phyloP scores from a whole-genome alignment of 768 basidiomycete genomes.

The Mycena capillaripes region DNA sequence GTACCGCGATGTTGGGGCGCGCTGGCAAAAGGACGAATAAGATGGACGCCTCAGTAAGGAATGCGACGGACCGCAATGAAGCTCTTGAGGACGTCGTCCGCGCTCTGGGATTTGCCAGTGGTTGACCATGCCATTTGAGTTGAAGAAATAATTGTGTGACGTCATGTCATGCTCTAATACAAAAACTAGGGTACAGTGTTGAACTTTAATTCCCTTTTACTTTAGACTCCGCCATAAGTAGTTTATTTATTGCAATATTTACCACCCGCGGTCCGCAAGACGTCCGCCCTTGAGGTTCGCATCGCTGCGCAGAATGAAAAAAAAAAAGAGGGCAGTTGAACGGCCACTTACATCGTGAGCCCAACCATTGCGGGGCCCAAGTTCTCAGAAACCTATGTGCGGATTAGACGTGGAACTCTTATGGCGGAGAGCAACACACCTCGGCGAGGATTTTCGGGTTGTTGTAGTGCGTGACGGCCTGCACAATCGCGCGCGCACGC shows the following conservation, averaged over 20 bases:
- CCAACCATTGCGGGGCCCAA: conserved; percentile 96
- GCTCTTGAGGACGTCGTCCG: conserved; percentile 33
- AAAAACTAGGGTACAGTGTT: conserved; percentile 3
- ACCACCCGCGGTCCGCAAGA: conserved; percentile 79
- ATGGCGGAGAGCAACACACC: conserved; percentile 51
- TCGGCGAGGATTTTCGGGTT: conserved; percentile 94
- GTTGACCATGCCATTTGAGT: not conserved
- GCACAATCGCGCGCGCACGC: conserved; percentile 95
- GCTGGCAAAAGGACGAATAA: conserved; percentile 46
- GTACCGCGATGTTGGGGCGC: conserved; percentile 64
- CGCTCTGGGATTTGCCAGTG: conserved; percentile 29
- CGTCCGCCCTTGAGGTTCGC: conserved; percentile 78
- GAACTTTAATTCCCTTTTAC: not conserved
- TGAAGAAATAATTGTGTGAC: not conserved
- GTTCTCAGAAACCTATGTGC: conserved; percentile 77
- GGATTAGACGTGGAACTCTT: conserved; percentile 2
- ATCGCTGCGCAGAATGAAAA: conserved; percentile 58
- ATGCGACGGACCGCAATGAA: conserved; percentile 45
- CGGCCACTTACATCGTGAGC: conserved; percentile 81
- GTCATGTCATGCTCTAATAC: conserved; percentile 4
- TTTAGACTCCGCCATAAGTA: not conserved
- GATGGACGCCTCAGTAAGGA: not conserved
- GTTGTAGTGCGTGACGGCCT: conserved; percentile 97
- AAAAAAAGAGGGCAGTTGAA: not conserved
- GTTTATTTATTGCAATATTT: conserved; percentile 38